Conservation (phyloP, 768 basidiomycete species). For the Lepiota venenata region DNA sequence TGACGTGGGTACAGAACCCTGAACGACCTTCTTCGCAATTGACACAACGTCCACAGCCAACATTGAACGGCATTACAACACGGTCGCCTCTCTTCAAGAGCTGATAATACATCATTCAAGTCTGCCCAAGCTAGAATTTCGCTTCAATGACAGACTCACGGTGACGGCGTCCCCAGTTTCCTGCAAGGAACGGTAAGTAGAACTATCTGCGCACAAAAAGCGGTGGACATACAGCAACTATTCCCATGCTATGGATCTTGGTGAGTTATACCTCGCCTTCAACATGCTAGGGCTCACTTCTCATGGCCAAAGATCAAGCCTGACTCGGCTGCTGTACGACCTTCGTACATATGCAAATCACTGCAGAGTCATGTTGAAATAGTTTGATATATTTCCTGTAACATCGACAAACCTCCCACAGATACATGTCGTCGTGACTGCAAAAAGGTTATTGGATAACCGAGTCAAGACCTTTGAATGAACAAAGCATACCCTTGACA, state of each 20-base stretch:
- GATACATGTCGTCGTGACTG: conserved; percentile 50
- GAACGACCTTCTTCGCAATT: conserved; percentile 53
- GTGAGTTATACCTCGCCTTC: neutral
- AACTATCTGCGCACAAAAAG: neutral
- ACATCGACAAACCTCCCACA: conserved; percentile 39
- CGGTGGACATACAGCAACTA: conserved; percentile 36
- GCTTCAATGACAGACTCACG: conserved; percentile 21
- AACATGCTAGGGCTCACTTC: conserved; percentile 29
- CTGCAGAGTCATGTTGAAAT: conserved; percentile 17
- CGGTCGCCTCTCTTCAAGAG: conserved; percentile 53
- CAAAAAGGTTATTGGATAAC: neutral
- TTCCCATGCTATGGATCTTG: conserved; percentile 37
- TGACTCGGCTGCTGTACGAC: conserved; percentile 45
- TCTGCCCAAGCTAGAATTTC: neutral
- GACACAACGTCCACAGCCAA: conserved; percentile 53
- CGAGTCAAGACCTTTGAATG: neutral
- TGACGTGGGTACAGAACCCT: conserved; percentile 55
- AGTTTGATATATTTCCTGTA: neutral
- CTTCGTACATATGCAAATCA: conserved; percentile 57
- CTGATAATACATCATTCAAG: conserved; percentile 18
- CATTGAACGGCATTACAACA: conserved; percentile 61
- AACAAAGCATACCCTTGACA: conserved; percentile 33
- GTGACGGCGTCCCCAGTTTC: conserved; percentile 43
- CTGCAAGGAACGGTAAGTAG: conserved; percentile 17
- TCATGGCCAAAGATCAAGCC: conserved; percentile 55